phyloP scores from a whole-genome alignment of 805 yeast species.

The Ogataea nonfermentans region DNA sequence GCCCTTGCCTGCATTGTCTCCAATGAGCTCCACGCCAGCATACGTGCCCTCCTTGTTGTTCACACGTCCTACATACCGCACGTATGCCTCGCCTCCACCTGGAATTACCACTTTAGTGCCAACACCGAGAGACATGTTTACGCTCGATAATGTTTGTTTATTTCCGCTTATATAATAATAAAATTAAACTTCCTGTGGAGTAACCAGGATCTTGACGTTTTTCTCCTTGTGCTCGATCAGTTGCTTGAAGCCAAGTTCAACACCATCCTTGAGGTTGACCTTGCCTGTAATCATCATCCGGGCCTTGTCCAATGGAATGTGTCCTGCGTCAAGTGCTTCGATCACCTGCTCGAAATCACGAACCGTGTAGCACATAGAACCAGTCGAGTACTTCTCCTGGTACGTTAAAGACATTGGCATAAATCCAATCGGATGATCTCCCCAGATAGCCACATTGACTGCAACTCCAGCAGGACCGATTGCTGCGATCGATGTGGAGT shows the following conservation, averaged over 20 bases:
- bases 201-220: conserved; percentile 45
- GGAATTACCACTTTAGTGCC: conserved; percentile 42
- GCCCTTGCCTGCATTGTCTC: conserved; percentile 62
- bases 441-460: conserved; percentile 50
- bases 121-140: conserved; percentile 8
- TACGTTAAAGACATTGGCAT: conserved; percentile 46
- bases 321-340: conserved; percentile 38
- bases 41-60: conserved; percentile 70
- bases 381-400: conserved; percentile 43
- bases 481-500: conserved; percentile 40
- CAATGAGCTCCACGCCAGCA: conserved; percentile 86
- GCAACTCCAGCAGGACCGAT: conserved; percentile 43
- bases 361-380: conserved; percentile 45
- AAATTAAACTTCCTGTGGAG: conserved; percentile 29
- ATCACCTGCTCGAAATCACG: conserved; percentile 44
- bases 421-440: conserved; percentile 42
- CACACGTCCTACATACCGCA: conserved; percentile 72
- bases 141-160: neutral
- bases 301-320: conserved; percentile 36
- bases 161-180: conserved; percentile 10
- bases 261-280: conserved; percentile 39
- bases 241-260: conserved; percentile 42
- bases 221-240: conserved; percentile 42
- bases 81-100: conserved; percentile 64
- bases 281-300: conserved; percentile 39